Conservation (phyloP, 257 asterid species). For the Nicotiana undulata region DNA sequence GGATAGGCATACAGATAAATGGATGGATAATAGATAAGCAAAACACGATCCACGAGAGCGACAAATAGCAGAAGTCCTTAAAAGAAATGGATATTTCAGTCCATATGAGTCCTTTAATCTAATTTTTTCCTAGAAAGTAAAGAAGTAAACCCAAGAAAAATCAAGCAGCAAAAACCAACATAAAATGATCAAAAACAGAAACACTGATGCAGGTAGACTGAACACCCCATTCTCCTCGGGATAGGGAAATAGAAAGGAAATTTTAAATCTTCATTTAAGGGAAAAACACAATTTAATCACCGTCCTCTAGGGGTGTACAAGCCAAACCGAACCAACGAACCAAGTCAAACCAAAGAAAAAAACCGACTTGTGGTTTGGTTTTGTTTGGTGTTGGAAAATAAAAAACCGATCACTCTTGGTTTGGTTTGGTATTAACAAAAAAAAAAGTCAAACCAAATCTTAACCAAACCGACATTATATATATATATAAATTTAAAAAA, state of each 20-base stretch:
- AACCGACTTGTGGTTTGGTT: no score
- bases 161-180: background rate
- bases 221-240: background rate
- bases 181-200: background rate
- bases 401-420: no score
- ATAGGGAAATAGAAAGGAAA: background rate
- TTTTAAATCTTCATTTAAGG: background rate
- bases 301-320: no score
- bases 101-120: background rate
- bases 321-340: no score
- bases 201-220: background rate
- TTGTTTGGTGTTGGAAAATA: no score
- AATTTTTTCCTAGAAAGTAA: background rate
- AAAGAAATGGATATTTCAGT: background rate
- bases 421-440: no score
- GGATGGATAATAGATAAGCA: background rate
- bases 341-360: no score
- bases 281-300: background rate
- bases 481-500: no score
- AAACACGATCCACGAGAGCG: background rate
- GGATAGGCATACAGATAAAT: background rate
- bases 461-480: no score
- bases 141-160: background rate
- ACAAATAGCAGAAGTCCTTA: background rate
- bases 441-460: no score